Evolutionary conservation across 2,329 filamentous ascomycete genomes (phyloP).

Genomic region (Cordyceps fumosorosea): DNA sequence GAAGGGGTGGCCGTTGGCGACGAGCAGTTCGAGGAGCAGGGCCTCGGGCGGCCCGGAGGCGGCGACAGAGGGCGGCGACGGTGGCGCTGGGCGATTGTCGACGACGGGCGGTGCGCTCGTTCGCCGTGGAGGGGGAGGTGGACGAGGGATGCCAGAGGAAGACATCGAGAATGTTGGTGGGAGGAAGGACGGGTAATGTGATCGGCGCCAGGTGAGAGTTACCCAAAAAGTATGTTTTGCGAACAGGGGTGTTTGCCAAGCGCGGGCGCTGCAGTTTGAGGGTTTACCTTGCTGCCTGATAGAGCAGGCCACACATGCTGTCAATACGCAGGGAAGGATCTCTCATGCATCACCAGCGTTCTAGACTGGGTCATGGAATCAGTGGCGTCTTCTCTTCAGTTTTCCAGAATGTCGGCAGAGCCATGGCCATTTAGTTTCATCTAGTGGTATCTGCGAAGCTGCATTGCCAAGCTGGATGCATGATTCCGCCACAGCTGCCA

Average conservation of each 20-base stretch:
- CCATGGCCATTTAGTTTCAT: neutral
- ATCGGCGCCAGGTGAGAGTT: neutral
- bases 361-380: no score
- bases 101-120: no score
- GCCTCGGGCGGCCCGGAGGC: constrained; percentile 17
- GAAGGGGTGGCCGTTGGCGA: constrained; percentile 27
- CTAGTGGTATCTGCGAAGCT: neutral
- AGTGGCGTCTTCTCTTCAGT: no score
- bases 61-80: neutral
- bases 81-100: neutral
- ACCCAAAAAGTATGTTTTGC: no score
- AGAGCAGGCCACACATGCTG: no score
- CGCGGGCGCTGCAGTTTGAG: no score
- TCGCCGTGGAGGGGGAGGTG: neutral
- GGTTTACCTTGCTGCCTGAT: no score
- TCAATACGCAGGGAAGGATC: no score
- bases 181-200: neutral
- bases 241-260: no score
- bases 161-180: neutral
- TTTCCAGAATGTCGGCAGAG: neutral
- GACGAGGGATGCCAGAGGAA: neutral
- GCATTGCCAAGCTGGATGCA: neutral
- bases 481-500: neutral
- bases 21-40: constrained; percentile 24
- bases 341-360: no score